Percentiles rank a stretch among this genome's conserved stretches.
phyloP scores from a whole-genome alignment of 1,284 basidiomycete genomes.

The Cryptococcus hybrid region DNA sequence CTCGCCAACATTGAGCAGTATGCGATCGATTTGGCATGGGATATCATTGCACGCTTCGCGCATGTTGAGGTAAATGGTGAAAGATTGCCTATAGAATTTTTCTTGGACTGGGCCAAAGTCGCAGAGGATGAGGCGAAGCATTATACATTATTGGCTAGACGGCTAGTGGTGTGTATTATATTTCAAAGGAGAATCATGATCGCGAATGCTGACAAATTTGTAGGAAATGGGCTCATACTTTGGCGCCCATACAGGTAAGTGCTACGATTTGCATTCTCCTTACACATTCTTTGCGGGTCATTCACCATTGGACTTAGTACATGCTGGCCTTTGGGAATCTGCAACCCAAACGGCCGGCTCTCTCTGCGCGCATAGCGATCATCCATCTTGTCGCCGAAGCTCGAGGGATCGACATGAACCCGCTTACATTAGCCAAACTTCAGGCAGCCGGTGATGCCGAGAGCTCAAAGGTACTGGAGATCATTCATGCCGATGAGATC shows the following conservation, averaged over 20 bases:
- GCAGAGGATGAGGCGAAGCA: slow-evolving; percentile 83
- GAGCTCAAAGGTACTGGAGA: slow-evolving; percentile 67
- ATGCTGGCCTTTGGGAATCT: slow-evolving; percentile 78
- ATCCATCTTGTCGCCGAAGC: slow-evolving; percentile 90
- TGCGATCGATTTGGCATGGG: slow-evolving; percentile 84
- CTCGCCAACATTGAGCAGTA: slow-evolving; percentile 89
- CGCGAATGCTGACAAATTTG: neutral
- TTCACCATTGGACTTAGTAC: slow-evolving; percentile 53
- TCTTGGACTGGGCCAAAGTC: slow-evolving; percentile 70
- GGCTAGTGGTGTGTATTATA: slow-evolving; percentile 51
- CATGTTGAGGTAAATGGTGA: slow-evolving; percentile 41
- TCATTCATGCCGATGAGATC: slow-evolving; percentile 81
- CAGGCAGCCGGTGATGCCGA: slow-evolving; percentile 65
- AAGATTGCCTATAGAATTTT: slow-evolving; percentile 69
- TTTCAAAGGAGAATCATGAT: neutral
- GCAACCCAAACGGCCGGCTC: slow-evolving; percentile 70
- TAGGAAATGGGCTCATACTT: slow-evolving; percentile 69
- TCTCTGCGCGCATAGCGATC: slow-evolving; percentile 74
- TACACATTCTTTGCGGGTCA: slow-evolving; percentile 16
- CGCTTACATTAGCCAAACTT: slow-evolving; percentile 76
- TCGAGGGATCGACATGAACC: slow-evolving; percentile 81
- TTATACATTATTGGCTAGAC: slow-evolving; percentile 51
- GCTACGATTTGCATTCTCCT: too few species aligned
- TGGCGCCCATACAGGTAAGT: slow-evolving; percentile 52
- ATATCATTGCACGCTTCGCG: slow-evolving; percentile 78